phyloP scores from a whole-genome alignment of 805 yeast genomes.

The Candida silvatica region DNA sequence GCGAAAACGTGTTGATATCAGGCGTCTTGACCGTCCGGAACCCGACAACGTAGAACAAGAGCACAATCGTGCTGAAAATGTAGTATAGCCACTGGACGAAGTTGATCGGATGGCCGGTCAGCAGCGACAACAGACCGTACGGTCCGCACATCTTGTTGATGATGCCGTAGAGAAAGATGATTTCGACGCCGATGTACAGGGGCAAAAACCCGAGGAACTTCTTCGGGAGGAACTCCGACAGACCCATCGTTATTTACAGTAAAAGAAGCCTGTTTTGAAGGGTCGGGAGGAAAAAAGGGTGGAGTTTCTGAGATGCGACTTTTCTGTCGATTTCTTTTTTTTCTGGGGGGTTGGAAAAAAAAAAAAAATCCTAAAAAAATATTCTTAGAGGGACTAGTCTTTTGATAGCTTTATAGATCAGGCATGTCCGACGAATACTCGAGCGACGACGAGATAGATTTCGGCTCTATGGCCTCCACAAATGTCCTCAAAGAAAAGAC shows the following conservation, averaged over 20 bases:
- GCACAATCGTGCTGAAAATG: slow-evolving; percentile 48
- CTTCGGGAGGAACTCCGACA: slow-evolving; percentile 19
- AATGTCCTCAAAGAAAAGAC: slow-evolving; percentile 29
- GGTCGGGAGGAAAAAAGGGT: too few species aligned
- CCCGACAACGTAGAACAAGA: slow-evolving; percentile 62
- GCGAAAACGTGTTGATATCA: slow-evolving; percentile 50
- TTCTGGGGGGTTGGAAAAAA: too few species aligned
- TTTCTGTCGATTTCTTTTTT: too few species aligned
- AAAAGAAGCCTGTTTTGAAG: too few species aligned
- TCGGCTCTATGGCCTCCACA: too few species aligned
- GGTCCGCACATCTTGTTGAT: slow-evolving; percentile 85
- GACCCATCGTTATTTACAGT: slow-evolving; percentile 1
- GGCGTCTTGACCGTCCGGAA: slow-evolving; percentile 41
- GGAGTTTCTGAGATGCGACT: too few species aligned
- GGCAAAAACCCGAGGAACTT: slow-evolving; percentile 68
- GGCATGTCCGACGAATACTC: too few species aligned
- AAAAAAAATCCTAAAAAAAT: too few species aligned
- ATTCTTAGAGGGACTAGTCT: too few species aligned
- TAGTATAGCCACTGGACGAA: slow-evolving; percentile 79
- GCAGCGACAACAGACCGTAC: slow-evolving; percentile 76
- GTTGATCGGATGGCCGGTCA: slow-evolving; percentile 84
- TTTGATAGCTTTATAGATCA: too few species aligned
- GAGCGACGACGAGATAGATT: too few species aligned
- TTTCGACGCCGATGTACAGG: slow-evolving; percentile 79
- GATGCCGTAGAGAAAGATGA: slow-evolving; percentile 64